Conservation (phyloP, 2,329 filamentous ascomycete species). For the Cyphellophora europaea region DNA sequence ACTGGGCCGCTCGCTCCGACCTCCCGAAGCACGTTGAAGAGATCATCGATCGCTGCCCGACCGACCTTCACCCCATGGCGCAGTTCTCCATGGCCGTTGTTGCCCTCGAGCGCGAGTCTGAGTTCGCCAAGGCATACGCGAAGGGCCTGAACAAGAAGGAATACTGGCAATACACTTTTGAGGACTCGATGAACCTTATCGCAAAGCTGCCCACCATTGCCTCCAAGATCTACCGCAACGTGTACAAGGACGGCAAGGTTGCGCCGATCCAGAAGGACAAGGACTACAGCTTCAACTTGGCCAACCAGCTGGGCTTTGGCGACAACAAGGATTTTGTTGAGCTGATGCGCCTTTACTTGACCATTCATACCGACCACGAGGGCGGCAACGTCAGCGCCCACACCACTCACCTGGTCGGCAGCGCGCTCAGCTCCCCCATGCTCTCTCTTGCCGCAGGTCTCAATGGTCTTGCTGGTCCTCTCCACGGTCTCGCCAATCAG, state of each 20-base stretch:
- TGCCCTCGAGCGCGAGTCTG: conserved; percentile 95
- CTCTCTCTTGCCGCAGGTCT: conserved; percentile 93
- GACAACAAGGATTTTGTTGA: conserved; percentile 95
- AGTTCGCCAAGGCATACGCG: conserved; percentile 96
- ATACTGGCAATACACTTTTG: conserved; percentile 99
- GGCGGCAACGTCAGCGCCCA: conserved; percentile 98
- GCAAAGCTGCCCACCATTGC: conserved; percentile 98
- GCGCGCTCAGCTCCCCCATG: conserved; percentile 92
- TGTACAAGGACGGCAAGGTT: conserved; percentile 99
- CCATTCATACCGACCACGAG: conserved; percentile 99
- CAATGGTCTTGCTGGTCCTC: conserved; percentile 94
- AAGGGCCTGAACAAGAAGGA: conserved; percentile 99
- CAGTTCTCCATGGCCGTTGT: conserved; percentile 98
- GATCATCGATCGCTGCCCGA: conserved; percentile 99
- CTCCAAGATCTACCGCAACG: conserved; percentile 98
- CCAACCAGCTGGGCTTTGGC: conserved; percentile 96
- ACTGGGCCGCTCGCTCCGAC: conserved; percentile 96
- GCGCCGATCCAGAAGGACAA: conserved; percentile 93
- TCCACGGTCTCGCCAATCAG: conserved; percentile 99
- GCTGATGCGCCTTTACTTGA: conserved; percentile 97
- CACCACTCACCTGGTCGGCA: conserved; percentile 96
- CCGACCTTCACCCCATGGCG: conserved; percentile 98
- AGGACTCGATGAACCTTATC: conserved; percentile 99
- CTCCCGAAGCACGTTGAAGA: conserved; percentile 98
- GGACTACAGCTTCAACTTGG: conserved; percentile 99